Evolutionary conservation across 345 rosid species (phyloP), one percentile per base, ranked within the genome.

Genomic region (Hevea brasiliensis): DNA sequence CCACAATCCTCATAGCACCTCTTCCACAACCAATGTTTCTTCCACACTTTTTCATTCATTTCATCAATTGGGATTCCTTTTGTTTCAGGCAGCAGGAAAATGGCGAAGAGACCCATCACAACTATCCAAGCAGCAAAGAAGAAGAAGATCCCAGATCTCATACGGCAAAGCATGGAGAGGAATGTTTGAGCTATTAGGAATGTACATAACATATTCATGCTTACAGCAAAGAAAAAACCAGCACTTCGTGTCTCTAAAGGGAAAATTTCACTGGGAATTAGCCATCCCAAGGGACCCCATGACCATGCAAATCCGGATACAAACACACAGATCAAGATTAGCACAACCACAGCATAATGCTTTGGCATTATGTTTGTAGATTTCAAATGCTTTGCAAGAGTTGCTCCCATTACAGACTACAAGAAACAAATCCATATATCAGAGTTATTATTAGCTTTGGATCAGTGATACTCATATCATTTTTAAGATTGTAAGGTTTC

Each of bases 261-360:
- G 76, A 74, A 90, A 35, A 84, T 88, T 69, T 88, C 94, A 37
- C 92, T 90, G 0, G 92, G 77, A 67, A 90, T 82, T 14, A 90
- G 65, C 94, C 94, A 90, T 42, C 88, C 89, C 6, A 90, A 29
- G 10, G 94, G 94, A 4, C 92, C 94, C 92, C 94, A 90, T 20
- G 94, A 90, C 94, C 92, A 88, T 2, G 92, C 92, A 65, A 86
- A 90, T 1, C 86, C 89, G 23, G 84, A 65, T 8, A 89, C 81
- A 21, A 82, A 88, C 26, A 85, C 29, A 67, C 87, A 71, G 26
- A 89, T 75, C 55, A 88, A 45, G 15, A 76, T 24, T 21, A 86
- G 74, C 24, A 89, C 86, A 4, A 67, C 10, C 37, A 71, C 42
- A 7, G 88, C 85, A 2, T 53, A 65, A n/a, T 61, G 17, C 21